Base-by-base conservation (phyloP, 129 eudicot genomes). In the Dittrichia graveolens region DNA sequence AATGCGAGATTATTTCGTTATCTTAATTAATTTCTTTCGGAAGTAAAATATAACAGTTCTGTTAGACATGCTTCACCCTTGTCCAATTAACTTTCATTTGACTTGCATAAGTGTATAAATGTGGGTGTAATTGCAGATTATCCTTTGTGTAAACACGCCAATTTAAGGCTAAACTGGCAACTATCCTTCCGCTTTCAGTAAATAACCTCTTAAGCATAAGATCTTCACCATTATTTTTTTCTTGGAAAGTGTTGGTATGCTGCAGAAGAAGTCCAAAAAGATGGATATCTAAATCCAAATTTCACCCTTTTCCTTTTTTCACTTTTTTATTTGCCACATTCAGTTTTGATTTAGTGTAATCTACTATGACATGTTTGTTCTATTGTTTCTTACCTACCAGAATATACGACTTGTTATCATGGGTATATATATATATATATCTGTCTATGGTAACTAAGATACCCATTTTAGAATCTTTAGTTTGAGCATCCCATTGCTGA, bases 101-200 rank as follows among this genome's bases (percentile, higher is more conserved):
- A 2, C 35, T n/a, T 3, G 60, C 13, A 15, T 37, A 31, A n/a
- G 6, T 39, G 37, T 48, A 31, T 24, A 67, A 2, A 44, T 46
- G 44, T 67, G 6, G 48, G 50, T 40, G 47, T 62, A 9, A 34
- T 47, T n/a, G 46, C 59, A 67, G 60, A 50, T 67, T 35, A n/a
- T 7, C 3, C 7, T 67, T 67, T 67, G 44, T 39, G 60, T 38
- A 7, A 49, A 67, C 61, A 69, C 6, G 52, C 3, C 41, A 1
- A 64, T 42, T 41, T 10, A 41, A 50, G 15, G 14, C 12, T 42
- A 41, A 45, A 12, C 38, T n/a, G 52, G n/a, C 18, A 69, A 69
- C 6, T 19, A 15, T 69, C 9, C 38, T 50, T 69, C 39, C 2
- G 19, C 12, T 52, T 18, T 38, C 62, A 11, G 12, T 69, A 52